phyloP scores from a whole-genome alignment of 495 filamentous ascomycete genomes.

The Mycothermus thermophilus region DNA sequence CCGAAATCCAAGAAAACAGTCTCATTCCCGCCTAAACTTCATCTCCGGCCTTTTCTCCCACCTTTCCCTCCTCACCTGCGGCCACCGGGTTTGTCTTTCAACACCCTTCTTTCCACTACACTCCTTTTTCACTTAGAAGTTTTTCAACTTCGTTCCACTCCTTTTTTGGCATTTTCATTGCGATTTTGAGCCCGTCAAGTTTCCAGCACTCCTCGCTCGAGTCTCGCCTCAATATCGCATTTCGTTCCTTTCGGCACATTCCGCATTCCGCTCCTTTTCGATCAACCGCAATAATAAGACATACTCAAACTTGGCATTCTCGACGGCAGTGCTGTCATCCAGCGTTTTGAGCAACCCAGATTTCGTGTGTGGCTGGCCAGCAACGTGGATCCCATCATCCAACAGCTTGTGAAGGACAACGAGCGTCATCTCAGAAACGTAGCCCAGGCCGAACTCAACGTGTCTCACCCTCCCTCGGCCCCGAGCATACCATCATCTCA shows the following conservation, averaged over 20 bases:
- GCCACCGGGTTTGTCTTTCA: constrained; percentile 7
- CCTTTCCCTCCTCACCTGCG: constrained; percentile 11
- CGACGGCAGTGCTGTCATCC: constrained; percentile 10
- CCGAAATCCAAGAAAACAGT: constrained; percentile 4
- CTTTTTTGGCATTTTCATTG: too few species aligned
- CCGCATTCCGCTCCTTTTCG: constrained; percentile 22
- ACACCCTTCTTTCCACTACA: constrained; percentile 17
- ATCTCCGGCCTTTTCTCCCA: constrained; percentile 1
- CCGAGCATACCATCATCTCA: constrained; percentile 15
- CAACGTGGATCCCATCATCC: constrained; percentile 10
- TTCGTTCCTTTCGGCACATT: constrained; percentile 7
- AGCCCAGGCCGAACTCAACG: constrained; percentile 14
- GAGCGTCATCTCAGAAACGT: constrained; percentile 1
- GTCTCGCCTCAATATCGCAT: neutral
- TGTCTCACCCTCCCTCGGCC: constrained; percentile 19
- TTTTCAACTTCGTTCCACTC: constrained; percentile 12
- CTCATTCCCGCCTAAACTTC: constrained; percentile 2
- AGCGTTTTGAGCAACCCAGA: constrained; percentile 5
- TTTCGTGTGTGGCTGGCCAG: constrained; percentile 2
- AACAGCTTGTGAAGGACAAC: constrained; percentile 6
- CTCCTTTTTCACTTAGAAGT: constrained; percentile 24
- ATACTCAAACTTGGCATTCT: constrained; percentile 1
- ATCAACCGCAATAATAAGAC: constrained; percentile 1
- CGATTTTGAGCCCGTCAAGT: too few species aligned
- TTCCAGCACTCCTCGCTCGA: too few species aligned